Base-by-base conservation (phyloP, 176 grass and related monocot species). In the Musa beccarii region DNA sequence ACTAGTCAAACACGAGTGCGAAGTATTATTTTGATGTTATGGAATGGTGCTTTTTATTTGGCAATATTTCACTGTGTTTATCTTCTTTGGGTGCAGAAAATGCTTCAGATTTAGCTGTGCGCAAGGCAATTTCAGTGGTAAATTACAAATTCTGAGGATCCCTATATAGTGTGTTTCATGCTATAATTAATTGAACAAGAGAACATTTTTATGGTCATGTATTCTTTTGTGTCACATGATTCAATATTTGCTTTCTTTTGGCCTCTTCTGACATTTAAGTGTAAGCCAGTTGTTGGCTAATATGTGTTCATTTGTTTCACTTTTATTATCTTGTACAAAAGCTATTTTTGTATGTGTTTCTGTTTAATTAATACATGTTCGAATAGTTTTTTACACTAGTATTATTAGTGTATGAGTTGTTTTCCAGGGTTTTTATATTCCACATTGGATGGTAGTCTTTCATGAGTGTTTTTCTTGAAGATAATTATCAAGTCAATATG, bases 81-180 rank as follows among this genome's bases (percentile, higher is more conserved):
- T 75, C 50, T 71, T 67, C 19, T 62, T 66, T 78, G n/a, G 25
- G 64, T 90, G 88, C 90, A 97, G 94, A 97, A 81, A 85, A 89
- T 28, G 85, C 87, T 82, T 97, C 90, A 66, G 81, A 85, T 25
- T 83, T 89, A 80, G 85, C 90, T 80, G 82, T 74, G 16, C 86
- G 77, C 71, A 91, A 86, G 74, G 88, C 82, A 78, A 89, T 88
- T 82, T 91, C 90, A 73, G 19, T 84, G 88, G 90, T 98, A 93
- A 84, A 59, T 49, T 72, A n/a, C 17, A 78, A 80, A 69, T 52
- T 86, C 59, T 12, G 64, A n/a, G 50, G 14, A 83, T 69, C 21
- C 15, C 75, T 76, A 19, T 80, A 63, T 51, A 65, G 8, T 20
- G 67, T 59, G 63, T 10, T 63, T 71, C 14, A 34, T 29, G 11